Percentiles rank a stretch among this genome's conserved stretches.
Evolutionary conservation across 1,284 basidiomycete genomes (phyloP).

Genomic region (Coniferiporia sulphurascens): DNA sequence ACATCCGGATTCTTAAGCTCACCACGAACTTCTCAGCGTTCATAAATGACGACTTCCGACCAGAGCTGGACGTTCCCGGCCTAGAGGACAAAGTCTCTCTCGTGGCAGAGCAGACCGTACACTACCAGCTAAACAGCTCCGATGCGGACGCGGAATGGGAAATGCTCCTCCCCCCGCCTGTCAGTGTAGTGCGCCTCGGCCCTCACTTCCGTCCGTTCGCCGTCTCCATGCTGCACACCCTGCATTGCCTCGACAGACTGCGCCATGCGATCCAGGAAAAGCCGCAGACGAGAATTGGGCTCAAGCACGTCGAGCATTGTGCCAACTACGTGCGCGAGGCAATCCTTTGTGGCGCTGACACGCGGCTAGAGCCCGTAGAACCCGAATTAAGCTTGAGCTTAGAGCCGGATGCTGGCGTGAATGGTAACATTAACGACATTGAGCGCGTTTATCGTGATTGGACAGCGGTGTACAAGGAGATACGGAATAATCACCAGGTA

Average conservation of each 20-base stretch:
- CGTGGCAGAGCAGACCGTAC: not conserved
- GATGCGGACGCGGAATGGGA: conserved; percentile 2
- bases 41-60: not conserved
- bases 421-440: not conserved
- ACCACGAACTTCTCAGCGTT: not conserved
- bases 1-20: not conserved
- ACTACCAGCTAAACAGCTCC: not conserved
- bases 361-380: conserved; percentile 1
- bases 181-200: conserved; percentile 5
- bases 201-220: conserved; percentile 6
- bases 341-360: conserved; percentile 11
- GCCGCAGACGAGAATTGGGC: not conserved
- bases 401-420: not conserved
- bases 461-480: conserved; percentile 6
- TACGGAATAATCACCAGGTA: not conserved
- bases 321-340: conserved; percentile 14
- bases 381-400: no score
- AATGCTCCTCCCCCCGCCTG: not conserved
- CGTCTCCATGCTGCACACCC: conserved; percentile 28
- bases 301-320: conserved; percentile 7
- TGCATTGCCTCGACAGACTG: conserved; percentile 30
- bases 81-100: not conserved
- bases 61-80: not conserved
- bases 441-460: conserved; percentile 17
- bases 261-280: conserved; percentile 10